phyloP scores from a whole-genome alignment of 2,329 filamentous ascomycete genomes.

The Ploettnerulaceae sp. region DNA sequence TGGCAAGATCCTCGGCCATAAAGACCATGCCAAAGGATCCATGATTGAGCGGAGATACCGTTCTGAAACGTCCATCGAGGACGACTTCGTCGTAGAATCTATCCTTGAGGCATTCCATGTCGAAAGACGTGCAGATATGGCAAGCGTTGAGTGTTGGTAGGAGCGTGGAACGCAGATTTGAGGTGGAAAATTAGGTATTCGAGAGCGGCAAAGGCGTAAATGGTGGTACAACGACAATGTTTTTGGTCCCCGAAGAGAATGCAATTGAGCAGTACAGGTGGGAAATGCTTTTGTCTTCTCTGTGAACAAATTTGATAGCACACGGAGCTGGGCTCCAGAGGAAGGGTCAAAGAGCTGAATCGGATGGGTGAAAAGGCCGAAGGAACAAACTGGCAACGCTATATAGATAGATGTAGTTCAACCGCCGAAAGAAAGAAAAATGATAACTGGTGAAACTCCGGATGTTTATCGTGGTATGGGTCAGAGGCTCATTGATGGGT shows the following conservation, averaged over 20 bases:
- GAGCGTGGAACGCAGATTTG: conserved; percentile 1
- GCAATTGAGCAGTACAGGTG: conserved; percentile 28
- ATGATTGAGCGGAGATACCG: conserved; percentile 92
- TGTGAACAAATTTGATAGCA: conserved; percentile 34
- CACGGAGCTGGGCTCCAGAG: conserved; percentile 30
- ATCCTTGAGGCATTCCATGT: conserved; percentile 83
- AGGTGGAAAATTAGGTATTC: conserved; percentile 23
- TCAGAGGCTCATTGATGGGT: conserved; percentile 40
- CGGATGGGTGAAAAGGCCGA: conserved; percentile 23
- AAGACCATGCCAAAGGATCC: conserved; percentile 99
- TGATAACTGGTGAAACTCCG: conserved; percentile 32
- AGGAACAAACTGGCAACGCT: conserved; percentile 35
- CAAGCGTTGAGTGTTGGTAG: conserved; percentile 12
- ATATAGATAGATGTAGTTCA: conserved; percentile 36
- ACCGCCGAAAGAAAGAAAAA: conserved; percentile 30
- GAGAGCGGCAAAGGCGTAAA: conserved; percentile 19
- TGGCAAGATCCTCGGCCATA: conserved; percentile 75
- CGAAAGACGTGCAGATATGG: conserved; percentile 13
- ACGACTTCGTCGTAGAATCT: conserved; percentile 74
- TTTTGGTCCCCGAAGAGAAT: conserved; percentile 28
- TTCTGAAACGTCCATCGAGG: conserved; percentile 84
- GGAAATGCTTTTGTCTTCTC: conserved; percentile 36
- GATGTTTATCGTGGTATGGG: conserved; percentile 34
- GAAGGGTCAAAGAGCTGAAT: conserved; percentile 21
- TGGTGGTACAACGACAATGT: conserved; percentile 33